phyloP scores from a whole-genome alignment of 2,329 filamentous ascomycete genomes.

The Penicillium italicum region DNA sequence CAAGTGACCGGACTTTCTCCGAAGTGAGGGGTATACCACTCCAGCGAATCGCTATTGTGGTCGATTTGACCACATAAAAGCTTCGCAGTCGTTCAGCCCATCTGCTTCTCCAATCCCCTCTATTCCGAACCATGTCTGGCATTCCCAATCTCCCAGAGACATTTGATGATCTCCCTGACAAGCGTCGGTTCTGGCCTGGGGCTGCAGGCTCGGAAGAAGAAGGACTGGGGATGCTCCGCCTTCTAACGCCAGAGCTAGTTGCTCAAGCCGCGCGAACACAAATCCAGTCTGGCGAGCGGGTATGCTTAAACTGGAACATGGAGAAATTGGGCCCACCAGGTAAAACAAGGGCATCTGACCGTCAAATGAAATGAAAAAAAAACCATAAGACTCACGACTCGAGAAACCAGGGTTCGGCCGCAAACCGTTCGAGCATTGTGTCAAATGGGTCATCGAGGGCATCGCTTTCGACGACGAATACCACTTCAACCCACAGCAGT shows the following conservation, averaged over 20 bases:
- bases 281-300: conserved; percentile 52
- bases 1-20: conserved; percentile 18
- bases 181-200: conserved; percentile 49
- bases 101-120: background rate
- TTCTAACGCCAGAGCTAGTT: conserved; percentile 53
- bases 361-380: no score
- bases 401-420: conserved; percentile 50
- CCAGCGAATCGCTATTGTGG: background rate
- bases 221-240: conserved; percentile 52
- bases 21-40: conserved; percentile 6
- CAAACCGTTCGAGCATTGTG: conserved; percentile 51
- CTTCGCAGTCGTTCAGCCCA: background rate
- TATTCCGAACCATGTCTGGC: conserved; percentile 21
- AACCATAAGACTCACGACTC: background rate
- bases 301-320: conserved; percentile 56
- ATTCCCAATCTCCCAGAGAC: conserved; percentile 28
- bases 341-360: conserved; percentile 7
- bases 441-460: conserved; percentile 47
- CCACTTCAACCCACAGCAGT: conserved; percentile 52
- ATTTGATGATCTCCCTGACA: conserved; percentile 47
- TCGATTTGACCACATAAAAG: background rate
- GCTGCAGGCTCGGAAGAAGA: conserved; percentile 49
- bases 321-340: conserved; percentile 51
- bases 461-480: conserved; percentile 51
- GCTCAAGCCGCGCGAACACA: conserved; percentile 50